These are phyloP conservation scores for Gastrolobium villosum DNA, from an alignment of 306 rosid species.

Conservation along the genomic window DNA sequence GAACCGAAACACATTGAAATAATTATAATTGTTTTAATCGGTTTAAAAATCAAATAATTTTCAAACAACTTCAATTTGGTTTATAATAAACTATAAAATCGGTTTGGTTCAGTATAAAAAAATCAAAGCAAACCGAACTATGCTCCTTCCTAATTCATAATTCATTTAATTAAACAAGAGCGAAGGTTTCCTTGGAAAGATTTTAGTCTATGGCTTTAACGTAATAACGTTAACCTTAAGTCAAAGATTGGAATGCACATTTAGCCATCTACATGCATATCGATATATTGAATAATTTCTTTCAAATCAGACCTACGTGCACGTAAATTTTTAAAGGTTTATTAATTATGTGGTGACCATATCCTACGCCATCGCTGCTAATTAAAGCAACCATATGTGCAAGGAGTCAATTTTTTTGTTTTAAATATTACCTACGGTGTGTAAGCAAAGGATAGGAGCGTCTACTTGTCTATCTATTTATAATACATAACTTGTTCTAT, in stretches of 20 bases:
- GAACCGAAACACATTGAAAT: too few species aligned
- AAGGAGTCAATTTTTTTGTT: background rate
- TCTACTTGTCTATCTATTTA: too few species aligned
- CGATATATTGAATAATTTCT: background rate
- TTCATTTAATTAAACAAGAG: background rate
- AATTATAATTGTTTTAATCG: too few species aligned
- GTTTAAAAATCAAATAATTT: too few species aligned
- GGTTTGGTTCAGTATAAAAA: too few species aligned
- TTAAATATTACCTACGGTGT: background rate
- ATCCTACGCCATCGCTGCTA: conserved; percentile 16
- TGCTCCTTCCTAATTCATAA: background rate
- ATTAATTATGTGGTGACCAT: conserved; percentile 39
- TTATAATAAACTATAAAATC: too few species aligned
- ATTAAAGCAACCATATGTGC: background rate
- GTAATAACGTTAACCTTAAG: background rate
- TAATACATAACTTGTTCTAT: too few species aligned
- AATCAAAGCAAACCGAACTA: too few species aligned
- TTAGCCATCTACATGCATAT: background rate
- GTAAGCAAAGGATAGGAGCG: too few species aligned
- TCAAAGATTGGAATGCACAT: conserved; percentile 28
- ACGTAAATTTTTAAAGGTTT: background rate
- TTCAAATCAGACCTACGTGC: conserved; percentile 41
- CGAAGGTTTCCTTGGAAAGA: background rate
- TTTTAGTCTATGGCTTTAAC: conserved; percentile 29
- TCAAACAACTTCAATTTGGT: too few species aligned